These are phyloP conservation scores for Niebla homalea DNA, from an alignment of 495 filamentous ascomycete species.

Conservation along the genomic window DNA sequence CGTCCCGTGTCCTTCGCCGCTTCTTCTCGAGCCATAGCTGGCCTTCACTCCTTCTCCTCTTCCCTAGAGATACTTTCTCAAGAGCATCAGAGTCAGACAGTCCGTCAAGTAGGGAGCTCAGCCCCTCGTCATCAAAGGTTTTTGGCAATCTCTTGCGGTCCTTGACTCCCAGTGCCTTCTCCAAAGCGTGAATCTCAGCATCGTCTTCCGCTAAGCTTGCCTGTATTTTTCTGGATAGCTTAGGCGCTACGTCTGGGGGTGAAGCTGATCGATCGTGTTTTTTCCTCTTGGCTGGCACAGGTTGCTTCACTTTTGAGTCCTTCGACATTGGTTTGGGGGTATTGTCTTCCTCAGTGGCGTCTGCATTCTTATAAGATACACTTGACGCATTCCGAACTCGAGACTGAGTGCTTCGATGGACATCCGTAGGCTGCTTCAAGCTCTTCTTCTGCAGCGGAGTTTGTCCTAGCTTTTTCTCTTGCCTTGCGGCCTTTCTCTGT, in stretches of 20 bases:
- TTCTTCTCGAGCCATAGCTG: constrained; percentile 48
- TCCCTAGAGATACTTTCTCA: constrained; percentile 17
- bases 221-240: constrained; percentile 45
- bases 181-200: constrained; percentile 73
- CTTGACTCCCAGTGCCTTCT: constrained; percentile 80
- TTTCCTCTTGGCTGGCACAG: constrained; percentile 9
- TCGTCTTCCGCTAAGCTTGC: constrained; percentile 63
- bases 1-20: constrained; percentile 49
- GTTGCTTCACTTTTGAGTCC: constrained; percentile 15
- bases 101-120: constrained; percentile 67
- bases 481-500: constrained; percentile 42
- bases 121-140: constrained; percentile 70
- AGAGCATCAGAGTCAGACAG: constrained; percentile 40
- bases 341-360: background rate
- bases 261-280: constrained; percentile 7
- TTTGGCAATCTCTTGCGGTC: constrained; percentile 61
- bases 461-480: constrained; percentile 37
- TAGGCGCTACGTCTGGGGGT: constrained; percentile 16
- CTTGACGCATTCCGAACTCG: background rate
- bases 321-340: background rate
- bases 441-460: constrained; percentile 8
- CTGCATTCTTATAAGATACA: background rate
- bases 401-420: background rate
- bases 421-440: background rate
- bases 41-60: constrained; percentile 43